Evolutionary conservation across 139 green algal species (phyloP), one percentile per base, ranked within the genome.

Genomic region (Ettlia oleoabundans): DNA sequence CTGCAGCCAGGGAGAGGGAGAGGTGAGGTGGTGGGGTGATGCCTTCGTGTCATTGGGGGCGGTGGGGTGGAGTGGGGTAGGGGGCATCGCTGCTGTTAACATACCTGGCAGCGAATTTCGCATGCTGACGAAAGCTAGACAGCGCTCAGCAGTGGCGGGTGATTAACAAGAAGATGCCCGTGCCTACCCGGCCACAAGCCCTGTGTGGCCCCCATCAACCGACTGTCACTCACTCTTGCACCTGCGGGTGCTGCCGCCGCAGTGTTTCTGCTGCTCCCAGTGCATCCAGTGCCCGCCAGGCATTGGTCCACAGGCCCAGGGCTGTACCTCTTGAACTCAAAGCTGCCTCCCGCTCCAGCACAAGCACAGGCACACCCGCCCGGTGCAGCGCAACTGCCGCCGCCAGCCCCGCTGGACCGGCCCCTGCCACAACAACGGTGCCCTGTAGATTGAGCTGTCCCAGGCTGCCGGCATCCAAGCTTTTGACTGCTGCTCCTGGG

Each of bases 241-340:
- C 62, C 35, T 69, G 53, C 0, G 84, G 84, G 65, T 90, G 77
- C 35, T 81, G 43, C 26, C 71, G 66, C 32, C 93, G 82, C 71
- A 96, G 79, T 38, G 78, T 38, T 21, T 92, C 85, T 15, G 65
- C 93, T 9, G 90, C 87, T 0, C 87, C 90, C 32, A 97, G 78
- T 0, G 83, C 88, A 53, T 97, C 93, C 84, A 97, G 85, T 0
- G 92, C 92, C 24, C 86, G 77, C 90, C 93, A 97, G 1, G 90
- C 93, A 75, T 97, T 97, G 37, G 86, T 84, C 90, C 91, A 95
- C 9, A 97, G 64, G 0, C 87, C 93, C 76, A 96, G 89, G 26
- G 93, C 92, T 2, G 87, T 84, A 18, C 93, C 93, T 38, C 88
- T 88, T 1, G 72, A 35, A 0, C 75, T 28, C 28, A 88, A 69